Evolutionary conservation across 2,329 filamentous ascomycete species (phyloP).

Genomic region (Beauveria sp.): DNA sequence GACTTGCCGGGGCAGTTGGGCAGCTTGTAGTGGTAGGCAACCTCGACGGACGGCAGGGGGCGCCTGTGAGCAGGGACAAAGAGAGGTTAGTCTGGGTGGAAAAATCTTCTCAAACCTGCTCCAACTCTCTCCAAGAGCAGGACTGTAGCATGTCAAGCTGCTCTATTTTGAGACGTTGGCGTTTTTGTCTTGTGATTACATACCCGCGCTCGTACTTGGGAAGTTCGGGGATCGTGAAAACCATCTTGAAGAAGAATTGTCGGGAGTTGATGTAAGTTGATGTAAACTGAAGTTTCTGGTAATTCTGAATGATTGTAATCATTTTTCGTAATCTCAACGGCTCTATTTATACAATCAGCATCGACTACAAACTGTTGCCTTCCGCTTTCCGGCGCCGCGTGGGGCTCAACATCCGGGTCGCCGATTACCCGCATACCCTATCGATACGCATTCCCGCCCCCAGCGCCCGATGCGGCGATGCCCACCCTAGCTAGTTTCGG

Average conservation of each 20-base stretch:
- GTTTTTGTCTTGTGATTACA: not conserved
- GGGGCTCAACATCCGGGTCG: not conserved
- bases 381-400: not conserved
- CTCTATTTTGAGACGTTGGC: not conserved
- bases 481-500: no score
- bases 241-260: not conserved
- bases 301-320: not conserved
- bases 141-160: no score
- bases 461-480: not conserved
- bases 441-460: not conserved
- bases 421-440: slow-evolving; percentile 8
- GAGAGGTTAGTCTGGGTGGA: not conserved
- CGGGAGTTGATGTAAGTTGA: not conserved
- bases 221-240: slow-evolving; percentile 8
- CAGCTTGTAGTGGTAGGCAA: slow-evolving; percentile 16
- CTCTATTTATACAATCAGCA: not conserved
- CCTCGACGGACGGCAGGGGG: slow-evolving; percentile 5
- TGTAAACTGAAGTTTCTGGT: not conserved
- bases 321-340: not conserved
- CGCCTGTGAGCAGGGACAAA: not conserved
- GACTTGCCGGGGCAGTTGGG: slow-evolving; percentile 17
- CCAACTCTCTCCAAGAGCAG: not conserved
- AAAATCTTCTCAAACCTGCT: not conserved
- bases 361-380: not conserved
- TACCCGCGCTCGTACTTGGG: slow-evolving; percentile 9